phyloP scores from a whole-genome alignment of 805 yeast genomes.

The Candida parachauliodes region DNA sequence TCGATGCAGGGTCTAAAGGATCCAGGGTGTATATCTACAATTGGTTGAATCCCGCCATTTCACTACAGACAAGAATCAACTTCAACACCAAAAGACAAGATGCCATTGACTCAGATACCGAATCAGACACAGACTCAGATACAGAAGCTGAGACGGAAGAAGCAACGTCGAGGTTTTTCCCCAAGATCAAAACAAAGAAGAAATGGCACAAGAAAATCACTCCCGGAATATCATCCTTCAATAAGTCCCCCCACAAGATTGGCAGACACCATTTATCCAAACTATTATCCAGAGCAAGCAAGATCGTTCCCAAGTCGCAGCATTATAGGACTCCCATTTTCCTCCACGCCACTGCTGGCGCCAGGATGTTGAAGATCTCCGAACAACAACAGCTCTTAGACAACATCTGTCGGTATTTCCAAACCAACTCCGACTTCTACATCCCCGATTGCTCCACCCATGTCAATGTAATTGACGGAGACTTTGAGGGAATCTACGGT shows the following conservation, averaged over 20 bases:
- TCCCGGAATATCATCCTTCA: constrained; percentile 58
- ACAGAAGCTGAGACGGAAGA: neutral
- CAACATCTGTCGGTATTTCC: constrained; percentile 48
- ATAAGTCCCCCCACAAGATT: constrained; percentile 43
- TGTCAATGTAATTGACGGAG: constrained; percentile 59
- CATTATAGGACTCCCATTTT: constrained; percentile 63
- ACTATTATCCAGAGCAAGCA: constrained; percentile 45
- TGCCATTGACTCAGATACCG: constrained; percentile 2
- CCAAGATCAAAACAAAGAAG: constrained; percentile 29
- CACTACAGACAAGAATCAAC: constrained; percentile 20
- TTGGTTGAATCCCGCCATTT: constrained; percentile 43
- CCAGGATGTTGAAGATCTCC: constrained; percentile 53
- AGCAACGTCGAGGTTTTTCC: constrained; percentile 16
- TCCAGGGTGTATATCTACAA: constrained; percentile 58
- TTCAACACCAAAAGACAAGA: constrained; percentile 12
- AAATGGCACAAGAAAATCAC: constrained; percentile 50
- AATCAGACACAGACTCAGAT: constrained; percentile 6
- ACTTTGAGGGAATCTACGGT: constrained; percentile 61
- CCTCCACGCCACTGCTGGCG: constrained; percentile 68
- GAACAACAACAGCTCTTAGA: constrained; percentile 46
- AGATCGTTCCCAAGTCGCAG: constrained; percentile 57
- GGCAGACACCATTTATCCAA: constrained; percentile 50
- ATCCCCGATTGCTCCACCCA: constrained; percentile 62
- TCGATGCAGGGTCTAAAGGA: constrained; percentile 68
- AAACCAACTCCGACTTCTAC: constrained; percentile 44